Evolutionary conservation across 129 eudicot species (phyloP).

Genomic region (Centrapalus pauciflorus): DNA sequence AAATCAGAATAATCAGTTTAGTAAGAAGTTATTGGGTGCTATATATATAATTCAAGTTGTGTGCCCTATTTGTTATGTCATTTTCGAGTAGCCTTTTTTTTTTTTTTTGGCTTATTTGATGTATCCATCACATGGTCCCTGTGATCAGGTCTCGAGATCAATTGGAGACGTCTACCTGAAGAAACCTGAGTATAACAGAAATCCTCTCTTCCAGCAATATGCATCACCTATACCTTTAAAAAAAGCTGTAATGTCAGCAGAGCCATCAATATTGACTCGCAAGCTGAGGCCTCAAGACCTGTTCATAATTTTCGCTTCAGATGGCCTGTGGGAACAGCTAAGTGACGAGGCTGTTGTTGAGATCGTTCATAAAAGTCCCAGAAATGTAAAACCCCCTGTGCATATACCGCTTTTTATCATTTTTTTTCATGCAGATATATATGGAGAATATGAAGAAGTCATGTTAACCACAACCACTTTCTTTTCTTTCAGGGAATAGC

Average conservation of each 20-base stretch:
- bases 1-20: not conserved
- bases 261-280: constrained; percentile 62
- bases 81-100: not conserved
- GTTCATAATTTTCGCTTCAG: constrained; percentile 80
- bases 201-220: constrained; percentile 60
- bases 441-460: not conserved
- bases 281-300: constrained; percentile 53
- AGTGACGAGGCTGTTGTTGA: constrained; percentile 72
- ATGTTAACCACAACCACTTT: constrained; percentile 4
- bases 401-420: not conserved
- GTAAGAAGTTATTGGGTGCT: not conserved
- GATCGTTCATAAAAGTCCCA: constrained; percentile 61
- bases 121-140: not conserved
- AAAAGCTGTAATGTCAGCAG: constrained; percentile 74
- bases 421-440: not conserved
- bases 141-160: constrained; percentile 74
- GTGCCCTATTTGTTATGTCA: not conserved
- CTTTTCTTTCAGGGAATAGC: constrained; percentile 63
- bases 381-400: constrained; percentile 41
- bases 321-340: constrained; percentile 93
- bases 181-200: constrained; percentile 64
- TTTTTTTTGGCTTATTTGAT: not conserved
- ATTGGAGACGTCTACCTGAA: constrained; percentile 83
- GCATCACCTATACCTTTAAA: constrained; percentile 57
- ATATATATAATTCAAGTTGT: not conserved